A percentile compares a stretch with the other conserved stretches of the same genome.
phyloP scores from a whole-genome alignment of 179 eudicot genomes.

The Actinidia polygama region DNA sequence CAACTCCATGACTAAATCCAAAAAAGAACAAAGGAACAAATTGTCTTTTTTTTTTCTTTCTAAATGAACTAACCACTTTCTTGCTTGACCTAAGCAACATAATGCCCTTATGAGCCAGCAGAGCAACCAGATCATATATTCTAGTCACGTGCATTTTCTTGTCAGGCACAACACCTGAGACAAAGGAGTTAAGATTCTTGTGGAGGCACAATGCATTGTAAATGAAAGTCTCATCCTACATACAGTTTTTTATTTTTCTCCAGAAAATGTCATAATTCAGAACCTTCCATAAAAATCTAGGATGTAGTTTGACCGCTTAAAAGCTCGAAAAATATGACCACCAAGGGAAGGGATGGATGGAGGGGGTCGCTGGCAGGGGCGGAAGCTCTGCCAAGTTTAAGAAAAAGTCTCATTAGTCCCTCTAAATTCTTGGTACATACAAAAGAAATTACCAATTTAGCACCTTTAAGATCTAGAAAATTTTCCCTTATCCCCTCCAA shows the following conservation, averaged over 20 bases:
- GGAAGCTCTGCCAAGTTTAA: too few species aligned
- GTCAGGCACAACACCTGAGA: constrained; percentile 45
- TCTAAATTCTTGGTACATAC: too few species aligned
- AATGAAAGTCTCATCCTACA: not conserved
- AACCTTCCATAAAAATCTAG: not conserved
- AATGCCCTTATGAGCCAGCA: constrained; percentile 96
- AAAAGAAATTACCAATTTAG: too few species aligned
- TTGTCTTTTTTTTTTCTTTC: not conserved
- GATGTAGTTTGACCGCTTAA: not conserved
- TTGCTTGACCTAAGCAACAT: constrained; percentile 98
- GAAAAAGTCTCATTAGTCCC: too few species aligned
- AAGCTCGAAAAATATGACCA: too few species aligned
- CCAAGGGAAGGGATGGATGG: too few species aligned
- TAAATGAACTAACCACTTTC: constrained; percentile 66
- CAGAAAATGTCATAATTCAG: not conserved
- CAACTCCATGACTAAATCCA: not conserved
- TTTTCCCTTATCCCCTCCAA: too few species aligned
- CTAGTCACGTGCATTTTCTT: constrained; percentile 78
- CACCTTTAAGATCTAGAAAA: too few species aligned
- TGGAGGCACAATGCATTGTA: not conserved
- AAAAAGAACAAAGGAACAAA: constrained; percentile 9
- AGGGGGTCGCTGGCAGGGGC: too few species aligned
- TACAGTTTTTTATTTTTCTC: not conserved
- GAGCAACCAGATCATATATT: constrained; percentile 87
- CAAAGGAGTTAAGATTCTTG: not conserved